phyloP scores from a whole-genome alignment of 2,329 filamentous ascomycete species.

The Aschersonia sp. region DNA sequence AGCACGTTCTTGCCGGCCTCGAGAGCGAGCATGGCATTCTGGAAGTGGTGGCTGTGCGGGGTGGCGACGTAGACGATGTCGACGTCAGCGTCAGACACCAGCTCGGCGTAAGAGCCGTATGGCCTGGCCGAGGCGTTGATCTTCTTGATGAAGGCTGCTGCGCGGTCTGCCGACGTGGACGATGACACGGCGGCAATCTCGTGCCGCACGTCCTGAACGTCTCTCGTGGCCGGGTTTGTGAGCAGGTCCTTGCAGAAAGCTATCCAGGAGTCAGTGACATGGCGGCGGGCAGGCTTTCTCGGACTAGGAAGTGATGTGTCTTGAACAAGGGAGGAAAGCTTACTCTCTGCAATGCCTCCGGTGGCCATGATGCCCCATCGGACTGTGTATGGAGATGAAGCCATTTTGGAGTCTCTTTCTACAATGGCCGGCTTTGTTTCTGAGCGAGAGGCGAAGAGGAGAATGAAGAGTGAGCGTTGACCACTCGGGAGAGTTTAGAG shows the following conservation, averaged over 20 bases:
- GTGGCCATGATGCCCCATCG: slow-evolving; percentile 50
- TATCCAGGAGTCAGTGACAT: slow-evolving; percentile 10
- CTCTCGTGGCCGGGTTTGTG: slow-evolving; percentile 53
- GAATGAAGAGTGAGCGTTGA: too few relatives aligned
- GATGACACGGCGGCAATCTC: slow-evolving; percentile 68
- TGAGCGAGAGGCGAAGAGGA: too few relatives aligned
- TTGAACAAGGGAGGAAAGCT: slow-evolving; percentile 1
- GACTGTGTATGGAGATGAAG: slow-evolving; percentile 28
- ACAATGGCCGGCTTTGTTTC: background rate
- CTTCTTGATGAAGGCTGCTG: slow-evolving; percentile 57
- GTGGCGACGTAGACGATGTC: slow-evolving; percentile 85
- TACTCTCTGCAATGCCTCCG: slow-evolving; percentile 42
- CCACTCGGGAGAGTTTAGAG: background rate
- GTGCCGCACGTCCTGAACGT: slow-evolving; percentile 60
- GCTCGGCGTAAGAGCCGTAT: slow-evolving; percentile 70
- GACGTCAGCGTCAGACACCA: slow-evolving; percentile 64
- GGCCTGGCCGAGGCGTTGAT: slow-evolving; percentile 52
- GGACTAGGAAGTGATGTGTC: background rate
- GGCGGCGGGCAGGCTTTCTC: background rate
- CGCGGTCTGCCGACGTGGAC: slow-evolving; percentile 55
- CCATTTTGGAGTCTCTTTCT: slow-evolving; percentile 16
- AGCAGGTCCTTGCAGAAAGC: slow-evolving; percentile 67
- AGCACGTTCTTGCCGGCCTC: slow-evolving; percentile 77
- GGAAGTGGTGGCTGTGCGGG: slow-evolving; percentile 85
- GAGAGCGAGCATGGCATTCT: slow-evolving; percentile 74